These are phyloP conservation scores for Coemansia sp. DNA, from an alignment of 192 early-diverging fungal genomes.

Conservation along the genomic window DNA sequence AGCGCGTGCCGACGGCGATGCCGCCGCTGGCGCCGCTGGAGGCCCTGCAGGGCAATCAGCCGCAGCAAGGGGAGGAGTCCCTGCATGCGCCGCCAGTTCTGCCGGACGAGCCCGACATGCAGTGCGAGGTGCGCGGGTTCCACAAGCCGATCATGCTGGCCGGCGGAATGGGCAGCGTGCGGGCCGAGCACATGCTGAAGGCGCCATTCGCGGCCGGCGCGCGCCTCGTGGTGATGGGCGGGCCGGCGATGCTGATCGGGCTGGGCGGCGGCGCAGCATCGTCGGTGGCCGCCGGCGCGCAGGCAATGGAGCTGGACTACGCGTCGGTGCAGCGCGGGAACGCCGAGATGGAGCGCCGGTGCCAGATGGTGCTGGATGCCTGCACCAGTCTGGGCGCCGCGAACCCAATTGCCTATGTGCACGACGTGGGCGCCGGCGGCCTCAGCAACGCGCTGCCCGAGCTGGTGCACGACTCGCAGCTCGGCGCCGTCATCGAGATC, in stretches of 20 bases:
- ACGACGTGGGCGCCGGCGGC: slow-evolving; percentile 99
- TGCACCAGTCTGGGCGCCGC: slow-evolving; percentile 80
- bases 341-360: slow-evolving; percentile 98
- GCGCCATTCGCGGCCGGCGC: slow-evolving; percentile 79
- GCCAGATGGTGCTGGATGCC: slow-evolving; percentile 94
- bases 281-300: slow-evolving; percentile 88
- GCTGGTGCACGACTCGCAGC: slow-evolving; percentile 92
- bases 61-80: background rate
- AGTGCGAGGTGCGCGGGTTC: slow-evolving; percentile 85
- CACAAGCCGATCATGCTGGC: slow-evolving; percentile 99
- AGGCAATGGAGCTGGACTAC: slow-evolving; percentile 90
- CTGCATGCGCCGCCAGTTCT: background rate
- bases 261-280: slow-evolving; percentile 98
- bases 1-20: slow-evolving; percentile 37
- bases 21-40: slow-evolving; percentile 3
- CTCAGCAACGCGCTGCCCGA: slow-evolving; percentile 98
- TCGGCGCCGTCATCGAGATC: slow-evolving; percentile 90
- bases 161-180: slow-evolving; percentile 93
- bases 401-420: slow-evolving; percentile 91
- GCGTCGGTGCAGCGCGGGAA: slow-evolving; percentile 99
- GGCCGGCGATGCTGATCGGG: slow-evolving; percentile 98
- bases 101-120: slow-evolving; percentile 56
- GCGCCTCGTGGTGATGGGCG: slow-evolving; percentile 88
- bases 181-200: slow-evolving; percentile 89
- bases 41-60: background rate